Evolutionary conservation across 331 rosid genomes (phyloP), one percentile per base, ranked within the genome.

Genomic region (Cydonia oblonga): DNA sequence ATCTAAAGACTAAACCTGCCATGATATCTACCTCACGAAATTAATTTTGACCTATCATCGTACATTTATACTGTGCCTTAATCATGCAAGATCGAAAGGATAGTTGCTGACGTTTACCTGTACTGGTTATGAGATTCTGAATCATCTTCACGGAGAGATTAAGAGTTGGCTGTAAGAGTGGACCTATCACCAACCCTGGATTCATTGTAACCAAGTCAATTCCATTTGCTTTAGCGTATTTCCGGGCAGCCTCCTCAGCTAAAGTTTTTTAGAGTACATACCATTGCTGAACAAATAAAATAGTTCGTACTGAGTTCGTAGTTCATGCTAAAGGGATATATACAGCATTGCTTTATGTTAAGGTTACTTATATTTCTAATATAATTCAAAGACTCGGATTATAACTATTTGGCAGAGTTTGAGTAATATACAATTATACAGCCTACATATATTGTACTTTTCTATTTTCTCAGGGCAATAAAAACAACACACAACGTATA

Each of bases 171-270:
- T 76, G 80, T 35, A 76, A 49, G 6, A 76, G 66, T 15, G 76
- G 80, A 69, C 80, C 76, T 25, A 33, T 62, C 2, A 49, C 64
- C 3, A 33, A 22, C 3, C 40, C 42, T 14, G 66, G 76, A 53
- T 76, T 24, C 4, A 76, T 62, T 22, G 57, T 13, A 5, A 62
- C 70, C 30, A 76, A 26, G 49, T 69, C 76, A 19, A 76, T 69
- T 6, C 70, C 80, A 49, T 61, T 33, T 30, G 16, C 76, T 19
- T 62, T 38, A 9, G 46, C 70, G 13, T 46, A 76, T 33, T 49
- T 63, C 57, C 80, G 52, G 24, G 80, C 76, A 18, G 65, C 71
- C 19, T 76, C 58, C 54, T 76, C 80, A 23, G 80, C 80, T n/a
- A 76, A 76, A 14, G 70, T 76, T 35, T 76, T 76, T 18, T 75